Evolutionary conservation across 805 yeast species (phyloP).

Genomic region (Wickerhamiella bombiphila): DNA sequence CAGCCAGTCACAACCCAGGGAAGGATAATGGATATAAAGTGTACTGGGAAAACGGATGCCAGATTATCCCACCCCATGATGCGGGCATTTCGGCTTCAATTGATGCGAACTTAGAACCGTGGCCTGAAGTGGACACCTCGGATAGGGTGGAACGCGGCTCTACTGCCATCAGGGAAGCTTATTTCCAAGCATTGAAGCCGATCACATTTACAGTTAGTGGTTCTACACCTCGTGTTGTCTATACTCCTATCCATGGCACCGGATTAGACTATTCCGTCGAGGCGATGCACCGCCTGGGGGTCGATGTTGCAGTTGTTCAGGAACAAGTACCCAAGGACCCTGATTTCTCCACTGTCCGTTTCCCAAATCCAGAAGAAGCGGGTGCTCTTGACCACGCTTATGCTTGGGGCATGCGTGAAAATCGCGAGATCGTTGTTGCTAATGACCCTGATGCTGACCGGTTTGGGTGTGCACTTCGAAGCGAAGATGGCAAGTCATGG

Average conservation of each 20-base stretch:
- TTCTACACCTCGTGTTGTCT: conserved; percentile 35
- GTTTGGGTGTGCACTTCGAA: conserved; percentile 62
- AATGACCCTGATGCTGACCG: conserved; percentile 97
- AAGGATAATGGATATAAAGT: conserved; percentile 87
- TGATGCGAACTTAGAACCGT: conserved; percentile 44
- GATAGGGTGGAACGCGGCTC: conserved; percentile 2
- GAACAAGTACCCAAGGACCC: conserved; percentile 74
- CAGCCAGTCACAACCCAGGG: conserved; percentile 30
- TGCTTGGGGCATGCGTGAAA: conserved; percentile 37
- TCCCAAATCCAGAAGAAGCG: conserved; percentile 93
- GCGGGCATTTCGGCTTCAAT: conserved; percentile 52
- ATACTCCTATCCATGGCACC: conserved; percentile 95
- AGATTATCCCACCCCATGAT: conserved; percentile 89
- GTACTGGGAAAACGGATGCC: conserved; percentile 87
- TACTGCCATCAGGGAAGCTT: not conserved
- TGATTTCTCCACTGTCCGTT: conserved; percentile 64
- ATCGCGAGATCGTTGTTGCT: conserved; percentile 51
- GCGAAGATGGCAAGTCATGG: conserved; percentile 35
- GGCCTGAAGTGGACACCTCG: conserved; percentile 20
- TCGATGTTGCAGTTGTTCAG: conserved; percentile 31
- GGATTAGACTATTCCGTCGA: conserved; percentile 49
- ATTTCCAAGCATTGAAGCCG: not conserved
- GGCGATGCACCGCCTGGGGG: conserved; percentile 28
- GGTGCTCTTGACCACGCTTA: conserved; percentile 77
- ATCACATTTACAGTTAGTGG: not conserved